A percentile compares a stretch with the other conserved stretches of the same genome.
phyloP scores from a whole-genome alignment of 805 yeast genomes.

The Torulaspora microellipsoides region DNA sequence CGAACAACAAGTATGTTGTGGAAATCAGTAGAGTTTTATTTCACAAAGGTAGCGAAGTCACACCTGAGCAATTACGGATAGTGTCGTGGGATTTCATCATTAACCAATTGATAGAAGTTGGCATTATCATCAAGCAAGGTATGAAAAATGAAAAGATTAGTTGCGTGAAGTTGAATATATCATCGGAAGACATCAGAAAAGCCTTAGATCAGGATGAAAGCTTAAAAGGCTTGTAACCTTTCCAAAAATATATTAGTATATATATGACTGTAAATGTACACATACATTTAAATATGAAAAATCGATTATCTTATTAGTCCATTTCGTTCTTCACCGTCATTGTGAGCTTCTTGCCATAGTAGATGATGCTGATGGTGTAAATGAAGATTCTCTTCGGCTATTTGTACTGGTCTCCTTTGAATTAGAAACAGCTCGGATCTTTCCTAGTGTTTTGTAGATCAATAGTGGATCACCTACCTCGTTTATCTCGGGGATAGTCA shows the following conservation, averaged over 20 bases:
- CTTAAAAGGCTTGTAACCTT: slow-evolving; percentile 33
- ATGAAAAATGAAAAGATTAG: slow-evolving; percentile 64
- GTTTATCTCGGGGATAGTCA: slow-evolving; percentile 78
- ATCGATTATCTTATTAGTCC: no score
- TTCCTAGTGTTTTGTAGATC: slow-evolving; percentile 46
- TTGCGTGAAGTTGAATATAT: slow-evolving; percentile 58
- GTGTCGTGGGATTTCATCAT: slow-evolving; percentile 52
- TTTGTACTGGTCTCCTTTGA: neutral
- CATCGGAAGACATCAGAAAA: slow-evolving; percentile 62
- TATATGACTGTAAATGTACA: neutral
- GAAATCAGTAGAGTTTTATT: slow-evolving; percentile 35
- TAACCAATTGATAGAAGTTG: slow-evolving; percentile 71
- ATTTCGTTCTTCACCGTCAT: no score
- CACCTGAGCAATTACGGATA: slow-evolving; percentile 50
- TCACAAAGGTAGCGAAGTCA: slow-evolving; percentile 34
- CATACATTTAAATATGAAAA: no score
- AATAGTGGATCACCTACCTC: slow-evolving; percentile 90
- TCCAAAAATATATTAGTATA: neutral
- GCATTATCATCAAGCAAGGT: slow-evolving; percentile 65
- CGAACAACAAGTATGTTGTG: slow-evolving; percentile 25
- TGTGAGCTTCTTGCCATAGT: no score
- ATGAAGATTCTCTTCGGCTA: slow-evolving; percentile 7
- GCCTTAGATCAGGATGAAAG: slow-evolving; percentile 56
- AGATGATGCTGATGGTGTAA: neutral
- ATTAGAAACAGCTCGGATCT: slow-evolving; percentile 5